These are phyloP conservation scores for Primulina eburnea DNA, from an alignment of 257 asterid genomes.

Conservation along the genomic window DNA sequence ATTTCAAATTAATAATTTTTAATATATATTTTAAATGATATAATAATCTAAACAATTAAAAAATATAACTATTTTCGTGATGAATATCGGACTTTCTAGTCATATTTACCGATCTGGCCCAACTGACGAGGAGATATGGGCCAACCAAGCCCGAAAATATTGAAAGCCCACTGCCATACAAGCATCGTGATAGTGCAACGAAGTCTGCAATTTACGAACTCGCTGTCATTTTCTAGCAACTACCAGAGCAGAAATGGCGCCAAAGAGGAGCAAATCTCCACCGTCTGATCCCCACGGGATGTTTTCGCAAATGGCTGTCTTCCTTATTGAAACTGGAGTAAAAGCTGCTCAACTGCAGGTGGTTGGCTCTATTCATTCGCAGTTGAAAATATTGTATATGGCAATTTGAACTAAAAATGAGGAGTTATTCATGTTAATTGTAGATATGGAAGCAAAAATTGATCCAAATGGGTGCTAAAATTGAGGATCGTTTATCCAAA, in stretches of 20 bases:
- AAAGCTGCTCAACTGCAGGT: slow-evolving; percentile 83
- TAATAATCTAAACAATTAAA: too few species aligned
- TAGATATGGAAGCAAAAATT: slow-evolving; percentile 90
- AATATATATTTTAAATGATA: too few species aligned
- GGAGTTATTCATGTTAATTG: background rate
- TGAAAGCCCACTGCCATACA: too few species aligned
- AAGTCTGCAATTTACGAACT: background rate
- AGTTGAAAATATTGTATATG: background rate
- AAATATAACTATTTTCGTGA: too few species aligned
- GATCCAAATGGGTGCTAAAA: slow-evolving; percentile 76
- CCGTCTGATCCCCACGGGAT: slow-evolving; percentile 81
- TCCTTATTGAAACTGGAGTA: slow-evolving; percentile 53
- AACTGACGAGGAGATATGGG: too few species aligned
- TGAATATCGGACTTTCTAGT: too few species aligned
- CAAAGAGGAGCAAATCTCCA: slow-evolving; percentile 62
- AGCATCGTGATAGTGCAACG: too few species aligned
- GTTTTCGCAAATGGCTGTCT: slow-evolving; percentile 64
- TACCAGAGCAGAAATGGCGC: slow-evolving; percentile 56
- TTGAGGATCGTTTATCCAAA: slow-evolving; percentile 48
- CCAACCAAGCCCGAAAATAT: too few species aligned
- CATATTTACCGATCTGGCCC: too few species aligned
- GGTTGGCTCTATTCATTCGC: slow-evolving; percentile 3
- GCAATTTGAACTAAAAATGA: slow-evolving; percentile 11
- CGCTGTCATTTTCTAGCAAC: slow-evolving; percentile 8
- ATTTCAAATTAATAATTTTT: too few species aligned